Evolutionary conservation across 2,329 filamentous ascomycete genomes (phyloP).

Genomic region (Phialophora tarda): DNA sequence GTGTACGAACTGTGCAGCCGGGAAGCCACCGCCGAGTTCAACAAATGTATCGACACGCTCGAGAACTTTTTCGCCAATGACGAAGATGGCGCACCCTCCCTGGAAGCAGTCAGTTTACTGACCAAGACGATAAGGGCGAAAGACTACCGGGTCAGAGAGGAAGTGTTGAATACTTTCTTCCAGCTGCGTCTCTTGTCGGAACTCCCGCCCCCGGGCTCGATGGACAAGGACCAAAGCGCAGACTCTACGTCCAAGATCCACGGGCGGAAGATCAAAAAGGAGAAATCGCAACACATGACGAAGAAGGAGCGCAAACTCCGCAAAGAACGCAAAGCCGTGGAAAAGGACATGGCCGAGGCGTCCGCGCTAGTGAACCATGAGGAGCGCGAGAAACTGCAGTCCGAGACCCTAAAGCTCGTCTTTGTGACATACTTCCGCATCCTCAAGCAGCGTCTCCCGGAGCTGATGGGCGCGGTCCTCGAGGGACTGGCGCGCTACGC

Average conservation of each 20-base stretch:
- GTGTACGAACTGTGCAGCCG: constrained; percentile 79
- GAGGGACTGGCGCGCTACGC: constrained; percentile 93
- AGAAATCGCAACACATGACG: constrained; percentile 83
- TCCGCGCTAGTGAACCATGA: constrained; percentile 91
- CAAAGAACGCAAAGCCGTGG: constrained; percentile 83
- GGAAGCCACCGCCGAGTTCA: constrained; percentile 73
- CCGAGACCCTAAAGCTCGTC: constrained; percentile 92
- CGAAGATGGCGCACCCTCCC: constrained; percentile 83
- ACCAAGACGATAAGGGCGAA: constrained; percentile 94
- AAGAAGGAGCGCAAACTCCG: constrained; percentile 83
- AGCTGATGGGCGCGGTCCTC: constrained; percentile 94
- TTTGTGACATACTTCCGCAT: constrained; percentile 96
- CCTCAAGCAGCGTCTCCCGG: constrained; percentile 77
- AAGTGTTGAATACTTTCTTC: constrained; percentile 86
- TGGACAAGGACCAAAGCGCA: constrained; percentile 71
- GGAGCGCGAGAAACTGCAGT: constrained; percentile 90
- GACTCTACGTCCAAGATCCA: constrained; percentile 53
- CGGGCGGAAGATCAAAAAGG: constrained; percentile 67
- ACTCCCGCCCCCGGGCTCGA: constrained; percentile 75
- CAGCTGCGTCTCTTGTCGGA: constrained; percentile 87
- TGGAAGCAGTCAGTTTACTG: constrained; percentile 83
- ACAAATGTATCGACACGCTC: constrained; percentile 76
- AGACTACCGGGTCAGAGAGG: constrained; percentile 82
- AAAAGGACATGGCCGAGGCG: constrained; percentile 91
- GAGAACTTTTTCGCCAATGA: constrained; percentile 84